A percentile compares a stretch with the other conserved stretches of the same genome.
These are phyloP conservation scores for Sanghuangporus weigelae DNA, from an alignment of 1,284 basidiomycete genomes.

Conservation along the genomic window DNA sequence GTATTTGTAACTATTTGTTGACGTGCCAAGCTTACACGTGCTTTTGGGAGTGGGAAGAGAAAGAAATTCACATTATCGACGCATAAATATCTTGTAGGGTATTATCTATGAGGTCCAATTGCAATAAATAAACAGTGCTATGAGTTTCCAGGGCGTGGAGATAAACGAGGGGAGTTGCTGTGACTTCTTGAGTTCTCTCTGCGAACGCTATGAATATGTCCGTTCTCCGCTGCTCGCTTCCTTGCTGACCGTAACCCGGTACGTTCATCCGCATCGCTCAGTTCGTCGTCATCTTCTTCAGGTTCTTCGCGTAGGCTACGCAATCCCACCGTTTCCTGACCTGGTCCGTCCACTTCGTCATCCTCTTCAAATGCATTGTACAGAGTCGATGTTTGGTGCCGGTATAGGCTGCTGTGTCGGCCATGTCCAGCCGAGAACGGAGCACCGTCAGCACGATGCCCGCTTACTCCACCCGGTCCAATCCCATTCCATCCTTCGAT, in stretches of 20 bases:
- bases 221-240: neutral
- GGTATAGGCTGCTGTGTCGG: slow-evolving; percentile 50
- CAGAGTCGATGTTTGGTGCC: slow-evolving; percentile 52
- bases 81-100: neutral
- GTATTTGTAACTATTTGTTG: neutral
- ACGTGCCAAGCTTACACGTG: neutral
- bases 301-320: slow-evolving; percentile 37
- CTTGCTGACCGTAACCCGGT: slow-evolving; percentile 34
- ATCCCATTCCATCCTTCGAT: slow-evolving; percentile 63
- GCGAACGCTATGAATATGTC: slow-evolving; percentile 4
- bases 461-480: slow-evolving; percentile 28
- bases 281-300: slow-evolving; percentile 32
- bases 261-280: slow-evolving; percentile 41
- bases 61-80: neutral
- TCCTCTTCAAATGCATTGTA: slow-evolving; percentile 59
- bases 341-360: slow-evolving; percentile 22
- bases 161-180: slow-evolving; percentile 13
- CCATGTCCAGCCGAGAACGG: slow-evolving; percentile 35
- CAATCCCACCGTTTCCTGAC: slow-evolving; percentile 33
- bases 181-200: slow-evolving; percentile 13
- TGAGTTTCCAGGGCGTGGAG: neutral
- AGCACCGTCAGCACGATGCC: slow-evolving; percentile 29
- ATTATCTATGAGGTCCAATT: neutral
- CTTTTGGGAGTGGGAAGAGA: too few relatives aligned
- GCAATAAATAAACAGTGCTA: slow-evolving; percentile 8